Conservation (phyloP, 805 yeast genomes). For the Debaryomyces maramus region DNA sequence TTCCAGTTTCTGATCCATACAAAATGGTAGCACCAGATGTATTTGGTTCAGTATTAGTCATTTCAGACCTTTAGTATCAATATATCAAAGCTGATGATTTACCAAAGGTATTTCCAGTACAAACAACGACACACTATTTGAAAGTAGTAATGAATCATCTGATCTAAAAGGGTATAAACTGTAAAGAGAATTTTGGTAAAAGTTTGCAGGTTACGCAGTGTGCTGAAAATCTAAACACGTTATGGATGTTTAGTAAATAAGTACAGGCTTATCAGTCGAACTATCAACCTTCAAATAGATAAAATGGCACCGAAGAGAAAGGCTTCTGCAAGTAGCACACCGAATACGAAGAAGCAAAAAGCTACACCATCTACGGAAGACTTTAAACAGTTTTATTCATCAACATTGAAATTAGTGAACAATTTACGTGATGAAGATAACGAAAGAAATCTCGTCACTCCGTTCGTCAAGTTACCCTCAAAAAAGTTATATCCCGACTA, state of each 20-base stretch:
- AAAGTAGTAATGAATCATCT: background rate
- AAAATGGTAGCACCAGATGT: constrained; percentile 52
- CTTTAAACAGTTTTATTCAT: constrained; percentile 25
- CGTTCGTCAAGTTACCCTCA: constrained; percentile 36
- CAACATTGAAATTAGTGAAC: constrained; percentile 32
- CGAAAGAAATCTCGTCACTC: constrained; percentile 21
- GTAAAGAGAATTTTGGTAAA: too few relatives aligned
- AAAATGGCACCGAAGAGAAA: constrained; percentile 29
- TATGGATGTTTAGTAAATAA: too few relatives aligned
- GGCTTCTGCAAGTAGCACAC: constrained; percentile 6
- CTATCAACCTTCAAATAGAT: too few relatives aligned
- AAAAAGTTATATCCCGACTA: constrained; percentile 42
- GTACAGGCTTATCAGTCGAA: too few relatives aligned
- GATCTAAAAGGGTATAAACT: too few relatives aligned
- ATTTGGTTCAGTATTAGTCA: background rate
- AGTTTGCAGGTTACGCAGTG: too few relatives aligned
- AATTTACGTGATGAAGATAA: constrained; percentile 32
- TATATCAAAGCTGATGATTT: too few relatives aligned
- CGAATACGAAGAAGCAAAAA: constrained; percentile 16
- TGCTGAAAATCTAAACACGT: too few relatives aligned
- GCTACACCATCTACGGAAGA: constrained; percentile 23
- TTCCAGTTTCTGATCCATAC: constrained; percentile 93
- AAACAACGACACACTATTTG: too few relatives aligned
- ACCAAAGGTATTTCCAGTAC: too few relatives aligned
- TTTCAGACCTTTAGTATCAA: too few relatives aligned